Conservation (phyloP, 495 filamentous ascomycete genomes). For the Sporormia fimetaria region DNA sequence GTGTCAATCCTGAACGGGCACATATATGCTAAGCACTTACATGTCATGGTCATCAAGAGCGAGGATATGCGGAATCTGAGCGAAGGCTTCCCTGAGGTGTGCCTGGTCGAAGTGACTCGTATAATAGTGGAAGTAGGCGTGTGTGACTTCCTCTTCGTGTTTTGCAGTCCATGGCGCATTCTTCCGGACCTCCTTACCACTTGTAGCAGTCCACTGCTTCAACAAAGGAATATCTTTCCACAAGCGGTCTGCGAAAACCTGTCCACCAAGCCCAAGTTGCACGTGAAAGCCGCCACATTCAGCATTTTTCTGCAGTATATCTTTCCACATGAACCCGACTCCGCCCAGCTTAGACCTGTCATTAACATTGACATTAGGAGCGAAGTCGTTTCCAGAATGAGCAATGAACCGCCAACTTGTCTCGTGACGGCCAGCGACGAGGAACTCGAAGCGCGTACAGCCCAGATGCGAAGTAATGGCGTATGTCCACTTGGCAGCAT, state of each 20-base stretch:
- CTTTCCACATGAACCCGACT: constrained; percentile 94
- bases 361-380: constrained; percentile 69
- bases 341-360: constrained; percentile 79
- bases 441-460: constrained; percentile 93
- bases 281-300: constrained; percentile 93
- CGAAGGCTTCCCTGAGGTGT: constrained; percentile 84
- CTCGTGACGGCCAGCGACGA: constrained; percentile 86
- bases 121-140: constrained; percentile 98
- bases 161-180: constrained; percentile 82
- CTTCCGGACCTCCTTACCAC: constrained; percentile 83
- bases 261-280: constrained; percentile 82
- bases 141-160: constrained; percentile 86
- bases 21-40: constrained; percentile 44
- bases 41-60: constrained; percentile 97
- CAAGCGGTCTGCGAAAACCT: constrained; percentile 90
- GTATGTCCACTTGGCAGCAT: constrained; percentile 89
- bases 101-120: constrained; percentile 96
- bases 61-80: constrained; percentile 88
- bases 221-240: constrained; percentile 92
- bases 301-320: constrained; percentile 92
- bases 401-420: constrained; percentile 94
- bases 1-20: neutral
- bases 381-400: constrained; percentile 91
- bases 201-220: constrained; percentile 85
- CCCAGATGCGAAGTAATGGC: constrained; percentile 94